Percentiles rank a stretch among this genome's conserved stretches.
Evolutionary conservation across 2,329 filamentous ascomycete genomes (phyloP).

Genomic region (Ascochyta clinopodiicola): DNA sequence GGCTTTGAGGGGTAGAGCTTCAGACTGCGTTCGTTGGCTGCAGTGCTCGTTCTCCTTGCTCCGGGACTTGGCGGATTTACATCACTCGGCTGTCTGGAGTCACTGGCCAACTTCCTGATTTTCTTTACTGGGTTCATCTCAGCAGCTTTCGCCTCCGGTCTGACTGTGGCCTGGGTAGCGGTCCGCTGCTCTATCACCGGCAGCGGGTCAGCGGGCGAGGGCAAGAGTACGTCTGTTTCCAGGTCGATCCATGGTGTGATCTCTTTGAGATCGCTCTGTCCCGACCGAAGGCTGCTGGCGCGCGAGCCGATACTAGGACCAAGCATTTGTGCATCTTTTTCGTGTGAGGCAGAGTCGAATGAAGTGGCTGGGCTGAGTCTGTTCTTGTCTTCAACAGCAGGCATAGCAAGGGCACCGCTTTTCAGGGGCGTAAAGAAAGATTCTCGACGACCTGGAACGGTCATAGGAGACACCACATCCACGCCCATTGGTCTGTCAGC

Average conservation of each 20-base stretch:
- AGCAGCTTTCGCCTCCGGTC: background rate
- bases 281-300: background rate
- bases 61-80: background rate
- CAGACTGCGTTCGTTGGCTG: background rate
- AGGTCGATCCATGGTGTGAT: constrained; percentile 13
- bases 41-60: background rate
- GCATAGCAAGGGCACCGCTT: background rate
- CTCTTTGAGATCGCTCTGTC: background rate
- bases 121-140: constrained; percentile 5
- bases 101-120: background rate
- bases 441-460: constrained; percentile 6
- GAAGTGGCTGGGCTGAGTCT: background rate
- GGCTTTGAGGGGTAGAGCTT: background rate
- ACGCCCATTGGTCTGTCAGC: no score
- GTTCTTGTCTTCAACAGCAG: background rate
- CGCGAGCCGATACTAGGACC: background rate
- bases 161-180: background rate
- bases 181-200: background rate
- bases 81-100: background rate
- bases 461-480: constrained; percentile 25
- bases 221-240: background rate
- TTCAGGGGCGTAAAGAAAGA: constrained; percentile 1
- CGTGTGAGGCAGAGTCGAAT: background rate
- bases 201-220: background rate
- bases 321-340: background rate